These are phyloP conservation scores for Streptanthus diversifolius DNA, from an alignment of 345 rosid species.

Conservation along the genomic window DNA sequence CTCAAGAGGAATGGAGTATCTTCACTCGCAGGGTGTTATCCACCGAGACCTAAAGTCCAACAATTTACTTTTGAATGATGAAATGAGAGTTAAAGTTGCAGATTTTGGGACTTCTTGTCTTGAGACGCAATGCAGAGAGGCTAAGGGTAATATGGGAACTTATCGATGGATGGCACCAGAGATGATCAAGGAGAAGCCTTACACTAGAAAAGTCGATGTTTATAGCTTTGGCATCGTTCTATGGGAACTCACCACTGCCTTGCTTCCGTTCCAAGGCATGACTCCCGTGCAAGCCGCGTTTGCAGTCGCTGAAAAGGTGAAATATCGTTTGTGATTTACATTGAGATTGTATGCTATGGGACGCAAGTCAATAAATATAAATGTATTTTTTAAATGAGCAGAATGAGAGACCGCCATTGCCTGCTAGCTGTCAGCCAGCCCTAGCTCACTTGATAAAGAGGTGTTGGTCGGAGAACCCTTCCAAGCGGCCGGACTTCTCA, in stretches of 20 bases:
- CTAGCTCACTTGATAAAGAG: slow-evolving; percentile 85
- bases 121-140: slow-evolving; percentile 84
- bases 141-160: slow-evolving; percentile 94
- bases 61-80: slow-evolving; percentile 87
- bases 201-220: slow-evolving; percentile 90
- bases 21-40: slow-evolving; percentile 97
- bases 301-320: slow-evolving; percentile 93
- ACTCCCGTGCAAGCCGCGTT: slow-evolving; percentile 99
- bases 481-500: slow-evolving; percentile 86
- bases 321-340: background rate
- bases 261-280: slow-evolving; percentile 99
- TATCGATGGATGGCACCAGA: slow-evolving; percentile 99
- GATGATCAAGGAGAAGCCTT: slow-evolving; percentile 94
- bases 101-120: slow-evolving; percentile 96
- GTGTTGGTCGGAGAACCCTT: slow-evolving; percentile 87
- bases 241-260: slow-evolving; percentile 96
- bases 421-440: slow-evolving; percentile 87
- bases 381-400: slow-evolving; percentile 12
- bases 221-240: slow-evolving; percentile 95
- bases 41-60: slow-evolving; percentile 95
- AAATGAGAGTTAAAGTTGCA: slow-evolving; percentile 95
- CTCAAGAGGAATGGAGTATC: slow-evolving; percentile 99
- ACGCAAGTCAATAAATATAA: background rate
- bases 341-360: background rate
- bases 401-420: slow-evolving; percentile 92